phyloP scores from a whole-genome alignment of 1,139 yeast species.

The Pichia sp. region DNA sequence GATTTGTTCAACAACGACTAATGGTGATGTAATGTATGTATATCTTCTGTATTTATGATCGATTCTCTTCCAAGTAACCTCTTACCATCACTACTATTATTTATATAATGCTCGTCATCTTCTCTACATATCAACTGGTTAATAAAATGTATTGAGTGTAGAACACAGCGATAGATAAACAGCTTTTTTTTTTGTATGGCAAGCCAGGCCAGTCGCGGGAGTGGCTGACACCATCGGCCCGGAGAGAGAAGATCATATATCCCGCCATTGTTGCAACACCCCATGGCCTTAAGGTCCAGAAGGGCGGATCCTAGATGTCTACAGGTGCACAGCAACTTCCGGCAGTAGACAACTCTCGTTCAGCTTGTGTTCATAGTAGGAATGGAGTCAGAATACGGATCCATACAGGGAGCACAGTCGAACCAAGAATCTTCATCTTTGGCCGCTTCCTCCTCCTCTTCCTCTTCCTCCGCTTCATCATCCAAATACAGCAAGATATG shows the following conservation, averaged over 20 bases:
- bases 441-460: neutral
- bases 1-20: conserved; percentile 52
- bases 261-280: neutral
- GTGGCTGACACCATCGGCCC: neutral
- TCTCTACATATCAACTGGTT: neutral
- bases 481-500: neutral
- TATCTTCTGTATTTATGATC: neutral
- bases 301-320: too few relatives aligned
- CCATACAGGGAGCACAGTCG: neutral
- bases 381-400: neutral
- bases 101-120: neutral
- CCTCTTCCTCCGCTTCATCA: neutral
- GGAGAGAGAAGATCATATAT: too few relatives aligned
- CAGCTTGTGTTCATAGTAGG: too few relatives aligned
- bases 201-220: neutral
- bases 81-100: neutral
- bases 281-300: neutral
- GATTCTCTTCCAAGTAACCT: neutral
- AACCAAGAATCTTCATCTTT: neutral
- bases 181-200: neutral
- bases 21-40: conserved; percentile 28
- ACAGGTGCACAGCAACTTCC: too few relatives aligned
- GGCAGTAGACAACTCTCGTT: too few relatives aligned
- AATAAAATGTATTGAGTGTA: too few relatives aligned
- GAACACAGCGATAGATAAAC: neutral